Evolutionary conservation across 2,329 filamentous ascomycete genomes (phyloP).

Genomic region (Amauroascus verrucosus): DNA sequence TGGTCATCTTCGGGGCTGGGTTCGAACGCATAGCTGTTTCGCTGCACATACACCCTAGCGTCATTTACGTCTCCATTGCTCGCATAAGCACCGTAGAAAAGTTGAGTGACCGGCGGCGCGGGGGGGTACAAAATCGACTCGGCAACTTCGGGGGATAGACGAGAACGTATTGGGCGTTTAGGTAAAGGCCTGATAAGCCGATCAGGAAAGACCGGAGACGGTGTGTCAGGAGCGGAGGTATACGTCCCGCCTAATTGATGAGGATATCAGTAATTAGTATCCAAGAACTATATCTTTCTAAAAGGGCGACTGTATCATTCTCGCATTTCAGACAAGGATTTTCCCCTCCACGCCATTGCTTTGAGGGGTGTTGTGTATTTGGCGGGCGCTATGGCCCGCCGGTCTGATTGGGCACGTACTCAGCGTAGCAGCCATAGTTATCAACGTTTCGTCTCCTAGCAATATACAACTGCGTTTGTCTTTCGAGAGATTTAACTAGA

Average conservation of each 20-base stretch:
- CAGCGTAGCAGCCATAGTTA: slow-evolving; percentile 35
- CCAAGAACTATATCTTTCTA: slow-evolving; percentile 16
- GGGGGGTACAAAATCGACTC: slow-evolving; percentile 74
- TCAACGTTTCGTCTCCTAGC: background rate
- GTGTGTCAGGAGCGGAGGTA: slow-evolving; percentile 53
- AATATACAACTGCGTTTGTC: background rate
- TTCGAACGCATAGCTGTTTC: slow-evolving; percentile 34
- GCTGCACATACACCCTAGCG: slow-evolving; percentile 37
- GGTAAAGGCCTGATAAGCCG: slow-evolving; percentile 88
- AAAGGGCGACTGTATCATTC: background rate
- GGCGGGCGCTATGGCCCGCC: background rate
- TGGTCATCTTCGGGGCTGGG: slow-evolving; percentile 27
- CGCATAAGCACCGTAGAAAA: slow-evolving; percentile 63
- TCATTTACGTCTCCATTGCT: slow-evolving; percentile 45
- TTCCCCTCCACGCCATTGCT: background rate
- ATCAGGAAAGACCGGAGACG: slow-evolving; percentile 73
- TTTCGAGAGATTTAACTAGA: background rate
- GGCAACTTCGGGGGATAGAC: slow-evolving; percentile 74
- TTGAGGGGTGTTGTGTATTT: background rate
- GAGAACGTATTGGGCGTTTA: slow-evolving; percentile 75
- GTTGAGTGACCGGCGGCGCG: slow-evolving; percentile 56
- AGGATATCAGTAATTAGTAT: slow-evolving; percentile 30
- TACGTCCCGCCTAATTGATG: slow-evolving; percentile 38
- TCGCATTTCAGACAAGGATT: background rate
- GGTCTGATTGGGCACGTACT: slow-evolving; percentile 28